Evolutionary conservation across 768 basidiomycete genomes (phyloP).

Genomic region (Mycena crocata): DNA sequence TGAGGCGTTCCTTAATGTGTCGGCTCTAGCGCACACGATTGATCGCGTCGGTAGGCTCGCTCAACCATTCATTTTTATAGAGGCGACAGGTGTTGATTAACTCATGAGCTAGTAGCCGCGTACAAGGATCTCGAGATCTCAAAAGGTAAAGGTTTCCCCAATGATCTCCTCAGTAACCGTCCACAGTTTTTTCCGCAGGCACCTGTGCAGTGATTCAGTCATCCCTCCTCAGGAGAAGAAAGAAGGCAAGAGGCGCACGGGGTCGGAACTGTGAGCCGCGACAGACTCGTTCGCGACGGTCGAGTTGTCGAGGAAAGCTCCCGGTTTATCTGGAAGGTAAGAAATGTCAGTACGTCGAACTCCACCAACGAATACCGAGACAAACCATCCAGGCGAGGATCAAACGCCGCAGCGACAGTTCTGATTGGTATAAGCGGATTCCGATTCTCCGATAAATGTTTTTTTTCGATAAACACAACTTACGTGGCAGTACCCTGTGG

Average conservation of each 20-base stretch:
- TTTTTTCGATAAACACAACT: not conserved
- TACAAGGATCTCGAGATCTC: too few species aligned
- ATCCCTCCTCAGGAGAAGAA: not conserved
- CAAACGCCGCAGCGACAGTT: conserved; percentile 15
- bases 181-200: conserved; percentile 15
- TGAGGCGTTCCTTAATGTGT: too few species aligned
- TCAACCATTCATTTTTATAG: too few species aligned
- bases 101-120: too few species aligned
- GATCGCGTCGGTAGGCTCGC: too few species aligned
- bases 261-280: conserved; percentile 9
- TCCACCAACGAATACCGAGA: not conserved
- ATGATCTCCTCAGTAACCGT: conserved; percentile 15
- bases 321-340: not conserved
- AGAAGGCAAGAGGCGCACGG: not conserved
- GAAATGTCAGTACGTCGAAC: not conserved
- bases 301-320: conserved; percentile 10
- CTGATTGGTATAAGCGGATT: not conserved
- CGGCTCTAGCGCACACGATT: too few species aligned
- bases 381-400: conserved; percentile 12
- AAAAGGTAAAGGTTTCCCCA: conserved; percentile 13
- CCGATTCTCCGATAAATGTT: not conserved
- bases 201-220: not conserved
- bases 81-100: too few species aligned
- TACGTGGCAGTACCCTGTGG: conserved; percentile 15
- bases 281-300: conserved; percentile 5